phyloP scores from a whole-genome alignment of 768 basidiomycete species.

The Trametes punicea region DNA sequence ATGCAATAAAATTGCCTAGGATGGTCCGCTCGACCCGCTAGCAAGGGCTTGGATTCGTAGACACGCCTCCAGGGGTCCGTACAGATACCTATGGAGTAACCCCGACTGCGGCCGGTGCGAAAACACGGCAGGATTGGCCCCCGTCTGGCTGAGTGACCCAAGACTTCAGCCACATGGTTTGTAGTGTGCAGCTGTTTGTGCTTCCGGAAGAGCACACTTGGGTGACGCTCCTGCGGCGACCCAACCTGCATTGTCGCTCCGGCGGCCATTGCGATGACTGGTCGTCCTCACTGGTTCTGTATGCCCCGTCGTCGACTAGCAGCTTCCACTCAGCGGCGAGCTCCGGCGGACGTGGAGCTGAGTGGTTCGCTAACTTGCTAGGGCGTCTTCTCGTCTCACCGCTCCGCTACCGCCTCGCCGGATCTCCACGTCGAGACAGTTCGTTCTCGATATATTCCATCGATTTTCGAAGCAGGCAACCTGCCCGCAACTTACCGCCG shows the following conservation, averaged over 20 bases:
- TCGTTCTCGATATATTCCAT: not conserved
- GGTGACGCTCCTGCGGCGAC: constrained; percentile 5
- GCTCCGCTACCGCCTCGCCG: not conserved
- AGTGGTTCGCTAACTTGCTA: constrained; percentile 1
- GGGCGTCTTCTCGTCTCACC: constrained; percentile 10
- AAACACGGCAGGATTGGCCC: constrained; percentile 4
- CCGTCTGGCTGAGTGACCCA: not conserved
- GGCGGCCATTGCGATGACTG: constrained; percentile 2
- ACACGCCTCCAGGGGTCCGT: constrained; percentile 1
- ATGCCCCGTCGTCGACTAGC: not conserved
- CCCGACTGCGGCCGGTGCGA: constrained; percentile 17
- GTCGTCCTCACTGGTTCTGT: constrained; percentile 7
- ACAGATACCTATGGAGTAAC: constrained; percentile 1
- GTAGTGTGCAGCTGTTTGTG: constrained; percentile 13
- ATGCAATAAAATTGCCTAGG: not conserved
- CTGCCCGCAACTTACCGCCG: constrained; percentile 12
- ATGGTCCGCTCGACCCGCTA: constrained; percentile 4
- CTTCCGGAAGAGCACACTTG: constrained; percentile 12
- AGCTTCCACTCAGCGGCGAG: constrained; percentile 1
- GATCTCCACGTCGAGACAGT: constrained; percentile 4
- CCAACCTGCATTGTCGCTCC: constrained; percentile 2
- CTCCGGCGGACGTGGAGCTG: constrained; percentile 3
- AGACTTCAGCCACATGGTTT: constrained; percentile 4
- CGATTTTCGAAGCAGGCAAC: not conserved
- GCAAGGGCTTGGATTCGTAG: not conserved